Base-by-base conservation (phyloP, 2,329 filamentous ascomycete species). In the Arthrobotrys megalospora region DNA sequence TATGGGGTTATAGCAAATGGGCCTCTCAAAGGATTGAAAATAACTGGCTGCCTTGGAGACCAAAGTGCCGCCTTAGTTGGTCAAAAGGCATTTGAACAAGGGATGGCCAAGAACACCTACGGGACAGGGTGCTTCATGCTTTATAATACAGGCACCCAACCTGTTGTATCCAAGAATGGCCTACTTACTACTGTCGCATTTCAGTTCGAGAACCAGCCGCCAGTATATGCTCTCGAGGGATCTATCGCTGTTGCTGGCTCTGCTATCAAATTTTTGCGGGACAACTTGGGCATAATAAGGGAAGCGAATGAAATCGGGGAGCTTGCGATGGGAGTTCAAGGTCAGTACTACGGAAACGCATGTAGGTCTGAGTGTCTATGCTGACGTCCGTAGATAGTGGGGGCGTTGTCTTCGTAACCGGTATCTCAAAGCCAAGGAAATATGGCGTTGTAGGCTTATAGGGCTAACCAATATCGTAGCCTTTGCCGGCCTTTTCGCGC, bases 91-190 rank as follows among this genome's bases (percentile, higher is more conserved):
- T 97, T 97, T 85, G 88, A 87, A 2, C 91, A 93, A 0, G 94
- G 94, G 64, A 89, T 90, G 81, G 94, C 93, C 52, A 97, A 97
- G 87, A 96, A 96, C 85, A 97, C 93, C 0, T 96, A 96, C 83
- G 93, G 93, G 45, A 97, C 93, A 0, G 93, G 93, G 48, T 96
- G 93, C 83, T 97, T 97, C 86, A 86, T 97, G 80, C 88, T 97
- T 3, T 96, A 96, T 86, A 96, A 97, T 82, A 92, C 96, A 38
- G 94, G 94, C 65, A 88, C 90, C 47, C 91, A 93, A 84, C 94
- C 94, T 6, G 93, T 97, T 67, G 91, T 97, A 75, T 97, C 94
- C 10, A 91, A 89, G 77, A 91, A 93, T 73, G 94, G 94, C 10
- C 87, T 97, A 34, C 87, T 97, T 45, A 91, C 92, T n/a, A 97